A percentile compares a stretch with the other conserved stretches of the same genome.
phyloP scores from a whole-genome alignment of 2,329 filamentous ascomycete species.

The Phoma sp. region DNA sequence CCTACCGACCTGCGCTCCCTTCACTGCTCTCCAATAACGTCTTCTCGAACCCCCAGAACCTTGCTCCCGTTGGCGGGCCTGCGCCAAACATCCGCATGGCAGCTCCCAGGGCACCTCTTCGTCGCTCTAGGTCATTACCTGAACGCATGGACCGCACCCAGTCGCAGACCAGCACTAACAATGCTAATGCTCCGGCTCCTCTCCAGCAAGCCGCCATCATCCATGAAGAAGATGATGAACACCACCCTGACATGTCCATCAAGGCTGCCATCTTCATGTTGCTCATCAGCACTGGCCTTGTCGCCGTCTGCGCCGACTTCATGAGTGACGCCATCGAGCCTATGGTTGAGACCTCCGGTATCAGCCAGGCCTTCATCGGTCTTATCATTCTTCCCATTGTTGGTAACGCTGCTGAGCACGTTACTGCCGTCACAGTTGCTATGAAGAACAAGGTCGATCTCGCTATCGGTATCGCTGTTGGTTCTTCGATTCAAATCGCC shows the following conservation, averaged over 20 bases:
- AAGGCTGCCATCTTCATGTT: constrained; percentile 65
- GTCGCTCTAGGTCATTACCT: constrained; percentile 46
- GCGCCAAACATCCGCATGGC: constrained; percentile 44
- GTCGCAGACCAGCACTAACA: constrained; percentile 25
- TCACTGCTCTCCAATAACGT: constrained; percentile 76
- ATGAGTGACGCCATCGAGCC: constrained; percentile 76
- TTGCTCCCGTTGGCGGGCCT: constrained; percentile 40
- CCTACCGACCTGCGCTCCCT: constrained; percentile 66
- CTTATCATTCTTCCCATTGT: constrained; percentile 83
- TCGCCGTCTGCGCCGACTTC: constrained; percentile 73
- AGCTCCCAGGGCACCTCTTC: constrained; percentile 37
- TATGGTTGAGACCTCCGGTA: constrained; percentile 65
- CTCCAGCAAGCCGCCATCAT: constrained; percentile 28
- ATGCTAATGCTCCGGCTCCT: constrained; percentile 27
- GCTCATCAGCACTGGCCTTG: constrained; percentile 61
- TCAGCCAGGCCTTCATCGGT: constrained; percentile 79
- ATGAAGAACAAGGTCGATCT: constrained; percentile 87
- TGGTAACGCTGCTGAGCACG: constrained; percentile 84
- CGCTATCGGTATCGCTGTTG: constrained; percentile 80
- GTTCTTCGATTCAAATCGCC: constrained; percentile 80
- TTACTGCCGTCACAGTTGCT: constrained; percentile 80
- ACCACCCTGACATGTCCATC: constrained; percentile 59
- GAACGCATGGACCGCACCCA: constrained; percentile 43
- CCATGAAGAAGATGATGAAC: constrained; percentile 37
- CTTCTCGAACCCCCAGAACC: constrained; percentile 59